Evolutionary conservation across 345 rosid species (phyloP), one percentile per base, ranked within the genome.

Genomic region (Euphorbia peplus): DNA sequence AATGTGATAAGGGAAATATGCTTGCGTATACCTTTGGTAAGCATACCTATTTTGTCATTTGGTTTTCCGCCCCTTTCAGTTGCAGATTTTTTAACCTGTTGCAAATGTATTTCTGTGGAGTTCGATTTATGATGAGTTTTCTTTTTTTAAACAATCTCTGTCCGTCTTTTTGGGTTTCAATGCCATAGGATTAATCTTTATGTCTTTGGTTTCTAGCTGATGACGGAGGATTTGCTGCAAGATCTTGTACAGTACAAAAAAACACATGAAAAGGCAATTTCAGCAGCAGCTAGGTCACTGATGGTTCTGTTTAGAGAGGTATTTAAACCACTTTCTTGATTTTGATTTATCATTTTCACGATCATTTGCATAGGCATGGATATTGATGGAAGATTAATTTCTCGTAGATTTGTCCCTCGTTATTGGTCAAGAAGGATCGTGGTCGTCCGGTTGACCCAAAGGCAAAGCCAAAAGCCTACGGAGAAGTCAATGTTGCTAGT

Each of bases 191-290:
- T 15, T 70, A 42, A 60, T 61, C 3, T 10, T 73, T 63, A 32
- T 72, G 21, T 54, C 74, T 75, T 29, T 75, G 76, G 72, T 32
- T 56, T 73, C 61, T 68, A 95, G 97, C 83, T 95, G 88, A 91
- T 91, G 99, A 88, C 88, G 42, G 99, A 91, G 72, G 99, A 90
- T 47, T 82, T 95, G 79, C 82, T 95, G 70, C 99, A 91, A 91
- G 97, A 95, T 78, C 96, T 95, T 51, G 97, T 82, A 29, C 75
- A 81, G 63, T 95, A 91, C 78, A 95, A 88, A 79, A 95, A 95
- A 72, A 80, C 91, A 39, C 96, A 87, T 35, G 95, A 90, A 75
- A 95, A 91, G 78, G 96, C 99, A 46, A 77, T 91, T 70, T 89
- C 96, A 70, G 78, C 82, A 10, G 99, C 88, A 71, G 86, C 97